Conservation (phyloP, 2,329 filamentous ascomycete genomes). For the Colletotrichum tropicale region DNA sequence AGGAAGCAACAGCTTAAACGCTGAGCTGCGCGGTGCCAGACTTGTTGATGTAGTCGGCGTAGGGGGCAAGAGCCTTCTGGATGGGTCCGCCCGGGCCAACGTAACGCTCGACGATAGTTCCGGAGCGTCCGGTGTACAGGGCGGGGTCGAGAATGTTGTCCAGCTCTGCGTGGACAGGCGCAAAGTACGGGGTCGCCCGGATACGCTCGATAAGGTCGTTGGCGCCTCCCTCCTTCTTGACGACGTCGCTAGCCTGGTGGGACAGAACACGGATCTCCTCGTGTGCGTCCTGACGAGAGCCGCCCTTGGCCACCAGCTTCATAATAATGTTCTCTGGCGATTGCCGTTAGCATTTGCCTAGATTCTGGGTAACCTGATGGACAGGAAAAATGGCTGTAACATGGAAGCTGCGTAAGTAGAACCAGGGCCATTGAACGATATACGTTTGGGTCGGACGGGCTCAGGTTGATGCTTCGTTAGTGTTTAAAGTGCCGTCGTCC, state of each 20-base stretch:
- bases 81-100: conserved; percentile 43
- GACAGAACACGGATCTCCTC: conserved; percentile 86
- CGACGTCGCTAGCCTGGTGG: conserved; percentile 72
- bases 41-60: conserved; percentile 37
- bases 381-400: not conserved
- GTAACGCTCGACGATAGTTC: conserved; percentile 49
- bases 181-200: conserved; percentile 74
- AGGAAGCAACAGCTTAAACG: conserved; percentile 29
- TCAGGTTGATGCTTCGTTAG: not conserved
- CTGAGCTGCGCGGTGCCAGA: conserved; percentile 40
- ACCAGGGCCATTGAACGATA: not conserved
- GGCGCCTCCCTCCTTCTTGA: conserved; percentile 50
- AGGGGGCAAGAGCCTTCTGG: conserved; percentile 42
- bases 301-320: conserved; percentile 74
- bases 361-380: not conserved
- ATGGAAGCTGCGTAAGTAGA: not conserved
- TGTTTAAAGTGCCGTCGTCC: not conserved
- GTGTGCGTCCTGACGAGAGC: conserved; percentile 80
- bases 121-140: conserved; percentile 50
- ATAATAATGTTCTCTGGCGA: conserved; percentile 68
- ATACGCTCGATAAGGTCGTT: conserved; percentile 68
- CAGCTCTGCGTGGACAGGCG: conserved; percentile 71
- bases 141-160: conserved; percentile 70
- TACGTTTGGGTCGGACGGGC: not conserved
- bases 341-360: conserved; percentile 2